Conservation (phyloP, 768 basidiomycete species). For the Podaxis sp. region DNA sequence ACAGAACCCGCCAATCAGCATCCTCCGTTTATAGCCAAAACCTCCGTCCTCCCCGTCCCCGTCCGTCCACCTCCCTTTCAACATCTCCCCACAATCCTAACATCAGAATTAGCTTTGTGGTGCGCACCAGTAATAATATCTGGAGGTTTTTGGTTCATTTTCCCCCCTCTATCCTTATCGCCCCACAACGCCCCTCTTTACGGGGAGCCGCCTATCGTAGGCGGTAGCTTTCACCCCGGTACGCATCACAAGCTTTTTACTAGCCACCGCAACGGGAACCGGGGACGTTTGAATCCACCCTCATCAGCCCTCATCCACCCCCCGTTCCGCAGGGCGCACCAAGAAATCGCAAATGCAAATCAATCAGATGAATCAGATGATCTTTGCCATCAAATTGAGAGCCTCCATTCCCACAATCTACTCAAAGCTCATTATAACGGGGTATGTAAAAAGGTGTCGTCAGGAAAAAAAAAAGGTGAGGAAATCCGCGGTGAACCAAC, state of each 20-base stretch:
- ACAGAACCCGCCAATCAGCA: slow-evolving; percentile 14
- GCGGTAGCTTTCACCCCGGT: not conserved
- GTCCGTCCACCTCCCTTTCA: not conserved
- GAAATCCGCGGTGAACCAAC: not conserved
- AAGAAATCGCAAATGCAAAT: not conserved
- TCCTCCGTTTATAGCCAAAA: not conserved
- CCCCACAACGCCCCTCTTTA: not conserved
- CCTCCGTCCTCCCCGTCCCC: slow-evolving; percentile 4
- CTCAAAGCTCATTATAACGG: slow-evolving; percentile 1
- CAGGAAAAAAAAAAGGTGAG: not conserved
- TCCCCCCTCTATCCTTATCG: not conserved
- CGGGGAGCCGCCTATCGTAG: not conserved
- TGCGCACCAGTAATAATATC: not conserved
- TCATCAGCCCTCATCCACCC: not conserved
- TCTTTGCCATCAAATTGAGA: not conserved
- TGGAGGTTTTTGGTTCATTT: not conserved
- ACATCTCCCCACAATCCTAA: not conserved
- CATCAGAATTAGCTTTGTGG: not conserved
- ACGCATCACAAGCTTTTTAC: not conserved
- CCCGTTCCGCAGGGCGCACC: not conserved
- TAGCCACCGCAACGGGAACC: not conserved
- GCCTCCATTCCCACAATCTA: not conserved
- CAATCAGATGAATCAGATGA: not conserved
- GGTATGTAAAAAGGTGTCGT: slow-evolving; percentile 2
- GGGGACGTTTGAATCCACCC: not conserved